These are phyloP conservation scores for Aechmea fasciata DNA, from an alignment of 176 grass and related monocot species.

Conservation along the genomic window DNA sequence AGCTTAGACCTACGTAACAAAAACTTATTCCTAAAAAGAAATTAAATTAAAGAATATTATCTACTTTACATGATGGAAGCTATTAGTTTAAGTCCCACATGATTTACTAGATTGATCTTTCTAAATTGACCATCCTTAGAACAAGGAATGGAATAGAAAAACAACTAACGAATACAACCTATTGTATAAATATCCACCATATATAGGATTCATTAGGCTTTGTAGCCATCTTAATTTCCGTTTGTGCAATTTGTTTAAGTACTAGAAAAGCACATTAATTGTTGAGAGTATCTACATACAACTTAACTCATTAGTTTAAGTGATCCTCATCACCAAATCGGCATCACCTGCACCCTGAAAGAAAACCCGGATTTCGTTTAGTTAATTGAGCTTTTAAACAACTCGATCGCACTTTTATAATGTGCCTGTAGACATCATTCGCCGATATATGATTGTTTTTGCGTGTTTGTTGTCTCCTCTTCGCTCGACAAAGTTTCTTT, in stretches of 20 bases:
- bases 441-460: background rate
- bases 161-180: background rate
- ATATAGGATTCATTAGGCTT: background rate
- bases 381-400: background rate
- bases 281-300: background rate
- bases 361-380: background rate
- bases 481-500: background rate
- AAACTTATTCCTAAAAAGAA: background rate
- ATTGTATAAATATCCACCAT: background rate
- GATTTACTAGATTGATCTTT: constrained; percentile 5
- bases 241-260: background rate
- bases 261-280: background rate
- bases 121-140: background rate
- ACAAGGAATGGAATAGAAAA: background rate
- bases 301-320: background rate
- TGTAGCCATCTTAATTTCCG: background rate
- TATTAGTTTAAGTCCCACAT: background rate
- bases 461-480: background rate
- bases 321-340: background rate
- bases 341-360: background rate
- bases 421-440: background rate
- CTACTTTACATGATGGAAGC: background rate
- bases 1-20: background rate
- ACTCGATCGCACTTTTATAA: background rate
- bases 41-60: background rate